Percentiles rank a stretch among this genome's conserved stretches.
Evolutionary conservation across 257 asterid genomes (phyloP).

Genomic region (Paraleonurus japonicus): DNA sequence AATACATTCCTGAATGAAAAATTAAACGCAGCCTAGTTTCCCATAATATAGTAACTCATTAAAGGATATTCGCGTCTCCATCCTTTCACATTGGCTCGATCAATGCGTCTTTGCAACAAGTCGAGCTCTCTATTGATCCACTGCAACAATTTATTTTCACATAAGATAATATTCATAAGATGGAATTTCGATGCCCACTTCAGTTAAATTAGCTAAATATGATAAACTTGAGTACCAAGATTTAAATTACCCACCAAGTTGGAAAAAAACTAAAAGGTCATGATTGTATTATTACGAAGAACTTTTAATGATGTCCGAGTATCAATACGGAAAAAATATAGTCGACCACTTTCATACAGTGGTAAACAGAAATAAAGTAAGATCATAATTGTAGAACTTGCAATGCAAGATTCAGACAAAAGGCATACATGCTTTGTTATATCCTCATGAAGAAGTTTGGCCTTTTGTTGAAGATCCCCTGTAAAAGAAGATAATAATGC

Average conservation of each 20-base stretch:
- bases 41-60: conserved; percentile 16
- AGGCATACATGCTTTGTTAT: conserved; percentile 63
- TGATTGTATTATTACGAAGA: neutral
- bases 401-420: neutral
- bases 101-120: conserved; percentile 45
- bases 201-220: too few species aligned
- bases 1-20: conserved; percentile 2
- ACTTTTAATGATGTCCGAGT: neutral
- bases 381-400: neutral
- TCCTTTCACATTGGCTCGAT: conserved; percentile 84
- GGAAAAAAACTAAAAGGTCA: neutral
- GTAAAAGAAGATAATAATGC: conserved; percentile 29
- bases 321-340: neutral
- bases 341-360: neutral
- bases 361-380: neutral
- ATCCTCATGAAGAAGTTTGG: conserved; percentile 68
- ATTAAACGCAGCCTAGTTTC: neutral
- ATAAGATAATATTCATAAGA: conserved; percentile 1
- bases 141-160: conserved; percentile 41
- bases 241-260: neutral
- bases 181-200: conserved; percentile 8
- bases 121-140: conserved; percentile 68
- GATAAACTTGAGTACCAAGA: neutral
- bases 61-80: conserved; percentile 89
- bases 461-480: conserved; percentile 81